Conservation (phyloP, 305 asterid species). For the Andrographis paniculata region DNA sequence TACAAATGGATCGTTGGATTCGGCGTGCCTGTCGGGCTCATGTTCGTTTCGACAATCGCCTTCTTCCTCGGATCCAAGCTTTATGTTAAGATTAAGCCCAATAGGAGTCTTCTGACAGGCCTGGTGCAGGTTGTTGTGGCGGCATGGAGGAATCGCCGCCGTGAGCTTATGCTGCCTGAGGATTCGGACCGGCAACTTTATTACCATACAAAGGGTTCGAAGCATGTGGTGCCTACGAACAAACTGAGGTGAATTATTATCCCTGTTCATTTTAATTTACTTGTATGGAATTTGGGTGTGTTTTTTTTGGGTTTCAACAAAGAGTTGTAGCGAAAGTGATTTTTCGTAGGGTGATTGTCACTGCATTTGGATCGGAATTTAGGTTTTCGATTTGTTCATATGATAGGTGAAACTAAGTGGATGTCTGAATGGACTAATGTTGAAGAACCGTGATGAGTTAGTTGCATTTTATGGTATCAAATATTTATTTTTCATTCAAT, state of each 20-base stretch:
- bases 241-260: conserved; percentile 29
- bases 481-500: no score
- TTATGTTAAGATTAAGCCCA: conserved; percentile 38
- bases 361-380: no score
- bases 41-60: conserved; percentile 34
- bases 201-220: conserved; percentile 19
- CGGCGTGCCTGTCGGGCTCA: conserved; percentile 54
- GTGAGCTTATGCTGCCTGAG: conserved; percentile 20
- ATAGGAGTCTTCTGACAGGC: conserved; percentile 49
- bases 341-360: no score
- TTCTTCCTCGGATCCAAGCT: conserved; percentile 46
- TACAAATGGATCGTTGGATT: conserved; percentile 57
- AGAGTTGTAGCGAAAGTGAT: no score
- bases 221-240: conserved; percentile 30
- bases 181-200: conserved; percentile 9
- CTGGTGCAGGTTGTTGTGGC: conserved; percentile 38
- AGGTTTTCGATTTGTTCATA: no score
- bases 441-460: no score
- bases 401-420: no score
- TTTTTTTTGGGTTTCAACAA: no score
- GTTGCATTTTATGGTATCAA: no score
- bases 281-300: not conserved
- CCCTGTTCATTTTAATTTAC: not conserved
- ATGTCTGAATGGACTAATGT: no score
- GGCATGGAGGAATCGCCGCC: conserved; percentile 40